Evolutionary conservation across 495 filamentous ascomycete species (phyloP).

Genomic region (Penicillium bovifimosum): DNA sequence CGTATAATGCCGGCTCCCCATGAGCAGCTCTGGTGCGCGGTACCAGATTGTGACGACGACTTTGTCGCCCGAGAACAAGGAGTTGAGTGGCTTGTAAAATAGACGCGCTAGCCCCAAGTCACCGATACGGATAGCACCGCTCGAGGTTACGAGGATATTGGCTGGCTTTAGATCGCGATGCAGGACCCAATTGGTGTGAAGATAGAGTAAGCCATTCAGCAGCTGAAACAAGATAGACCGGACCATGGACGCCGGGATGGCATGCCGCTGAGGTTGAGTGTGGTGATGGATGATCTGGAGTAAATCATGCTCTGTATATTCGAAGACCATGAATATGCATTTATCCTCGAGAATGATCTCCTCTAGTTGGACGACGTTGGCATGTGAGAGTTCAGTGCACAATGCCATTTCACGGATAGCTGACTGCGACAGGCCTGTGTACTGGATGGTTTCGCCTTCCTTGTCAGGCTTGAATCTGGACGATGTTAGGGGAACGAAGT

Average conservation of each 20-base stretch:
- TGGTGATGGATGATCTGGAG: slow-evolving; percentile 98
- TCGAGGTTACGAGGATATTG: slow-evolving; percentile 96
- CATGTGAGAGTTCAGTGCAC: slow-evolving; percentile 85
- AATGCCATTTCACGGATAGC: slow-evolving; percentile 98
- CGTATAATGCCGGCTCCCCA: slow-evolving; percentile 90
- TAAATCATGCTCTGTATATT: slow-evolving; percentile 95
- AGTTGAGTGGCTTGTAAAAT: slow-evolving; percentile 89
- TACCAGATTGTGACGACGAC: slow-evolving; percentile 99
- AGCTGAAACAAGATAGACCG: slow-evolving; percentile 93
- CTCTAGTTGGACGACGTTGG: slow-evolving; percentile 83
- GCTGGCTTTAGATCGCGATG: slow-evolving; percentile 96
- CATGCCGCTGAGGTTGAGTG: slow-evolving; percentile 76
- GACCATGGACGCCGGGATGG: slow-evolving; percentile 82
- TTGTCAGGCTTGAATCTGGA: slow-evolving; percentile 95
- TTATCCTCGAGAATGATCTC: slow-evolving; percentile 98
- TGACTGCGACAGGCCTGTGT: slow-evolving; percentile 96
- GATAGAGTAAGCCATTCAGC: slow-evolving; percentile 86
- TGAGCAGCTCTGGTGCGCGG: slow-evolving; percentile 86
- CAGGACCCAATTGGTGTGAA: slow-evolving; percentile 95
- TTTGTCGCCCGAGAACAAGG: slow-evolving; percentile 90
- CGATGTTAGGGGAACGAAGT: slow-evolving; percentile 14
- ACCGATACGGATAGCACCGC: slow-evolving; percentile 85
- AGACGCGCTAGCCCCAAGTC: slow-evolving; percentile 88
- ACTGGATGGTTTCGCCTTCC: slow-evolving; percentile 89
- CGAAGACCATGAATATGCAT: slow-evolving; percentile 99